A percentile compares a stretch with the other conserved stretches of the same genome.
These are phyloP conservation scores for Metarhizium album DNA, from an alignment of 2,329 filamentous ascomycete species.

Conservation along the genomic window DNA sequence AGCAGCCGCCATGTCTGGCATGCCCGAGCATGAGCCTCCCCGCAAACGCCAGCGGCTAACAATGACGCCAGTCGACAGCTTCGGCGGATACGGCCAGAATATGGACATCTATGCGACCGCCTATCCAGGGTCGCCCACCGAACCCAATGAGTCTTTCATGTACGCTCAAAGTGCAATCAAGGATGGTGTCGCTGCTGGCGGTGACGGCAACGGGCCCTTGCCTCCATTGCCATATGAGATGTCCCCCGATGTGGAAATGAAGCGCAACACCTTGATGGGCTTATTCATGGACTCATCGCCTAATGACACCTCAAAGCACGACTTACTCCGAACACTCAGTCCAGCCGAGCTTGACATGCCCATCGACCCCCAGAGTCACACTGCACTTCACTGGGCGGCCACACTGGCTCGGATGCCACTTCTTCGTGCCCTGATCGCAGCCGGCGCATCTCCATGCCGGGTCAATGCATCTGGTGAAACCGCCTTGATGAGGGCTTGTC, in stretches of 20 bases:
- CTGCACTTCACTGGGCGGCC: slow-evolving; percentile 90
- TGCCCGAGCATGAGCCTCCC: slow-evolving; percentile 61
- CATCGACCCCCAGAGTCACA: slow-evolving; percentile 80
- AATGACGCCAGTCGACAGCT: slow-evolving; percentile 46
- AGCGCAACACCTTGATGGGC: slow-evolving; percentile 70
- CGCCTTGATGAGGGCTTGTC: slow-evolving; percentile 81
- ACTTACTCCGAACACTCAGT: slow-evolving; percentile 64
- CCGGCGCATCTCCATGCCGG: slow-evolving; percentile 77
- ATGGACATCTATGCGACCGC: slow-evolving; percentile 34
- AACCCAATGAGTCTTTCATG: slow-evolving; percentile 69
- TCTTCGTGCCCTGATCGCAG: slow-evolving; percentile 67
- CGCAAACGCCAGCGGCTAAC: slow-evolving; percentile 61
- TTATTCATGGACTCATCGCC: slow-evolving; percentile 68
- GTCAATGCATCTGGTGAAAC: slow-evolving; percentile 88
- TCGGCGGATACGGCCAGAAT: slow-evolving; percentile 40
- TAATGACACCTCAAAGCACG: slow-evolving; percentile 62
- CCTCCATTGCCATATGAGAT: slow-evolving; percentile 52
- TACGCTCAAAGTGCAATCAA: slow-evolving; percentile 44
- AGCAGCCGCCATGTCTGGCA: slow-evolving; percentile 27
- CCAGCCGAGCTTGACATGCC: slow-evolving; percentile 82
- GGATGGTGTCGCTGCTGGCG: slow-evolving; percentile 29
- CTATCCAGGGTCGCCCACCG: slow-evolving; percentile 63
- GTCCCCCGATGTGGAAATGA: slow-evolving; percentile 61
- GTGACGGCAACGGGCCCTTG: slow-evolving; percentile 48
- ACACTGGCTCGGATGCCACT: slow-evolving; percentile 80